A percentile compares a stretch with the other conserved stretches of the same genome.
phyloP scores from a whole-genome alignment of 2,329 filamentous ascomycete genomes.

The Monosporascus sp. region DNA sequence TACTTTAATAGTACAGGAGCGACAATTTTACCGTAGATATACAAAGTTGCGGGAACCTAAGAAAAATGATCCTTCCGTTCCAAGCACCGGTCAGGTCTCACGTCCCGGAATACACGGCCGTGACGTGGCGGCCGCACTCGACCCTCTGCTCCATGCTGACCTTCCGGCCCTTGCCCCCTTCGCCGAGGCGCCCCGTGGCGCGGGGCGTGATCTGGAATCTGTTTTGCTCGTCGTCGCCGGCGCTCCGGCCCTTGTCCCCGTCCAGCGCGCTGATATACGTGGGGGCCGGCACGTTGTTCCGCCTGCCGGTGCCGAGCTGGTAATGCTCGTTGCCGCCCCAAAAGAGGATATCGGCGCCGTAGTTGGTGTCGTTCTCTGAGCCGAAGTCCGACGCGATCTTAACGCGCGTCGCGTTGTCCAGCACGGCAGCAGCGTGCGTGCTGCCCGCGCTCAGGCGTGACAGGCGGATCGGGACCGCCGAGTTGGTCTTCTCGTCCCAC shows the following conservation, averaged over 20 bases:
- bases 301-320: slow-evolving; percentile 86
- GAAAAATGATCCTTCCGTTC: too few species aligned
- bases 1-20: too few species aligned
- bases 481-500: slow-evolving; percentile 69
- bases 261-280: slow-evolving; percentile 76
- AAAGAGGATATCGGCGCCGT: slow-evolving; percentile 82
- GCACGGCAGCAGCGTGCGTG: slow-evolving; percentile 75
- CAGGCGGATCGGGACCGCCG: slow-evolving; percentile 71
- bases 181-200: slow-evolving; percentile 61
- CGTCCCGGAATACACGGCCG: slow-evolving; percentile 70
- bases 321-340: slow-evolving; percentile 95
- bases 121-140: slow-evolving; percentile 78
- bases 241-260: slow-evolving; percentile 44
- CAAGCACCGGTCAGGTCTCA: slow-evolving; percentile 8
- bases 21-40: not conserved
- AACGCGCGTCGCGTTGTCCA: slow-evolving; percentile 74
- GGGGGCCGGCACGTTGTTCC: slow-evolving; percentile 73
- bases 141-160: slow-evolving; percentile 79
- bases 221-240: slow-evolving; percentile 59
- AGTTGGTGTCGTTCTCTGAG: slow-evolving; percentile 70
- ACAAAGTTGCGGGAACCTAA: not conserved
- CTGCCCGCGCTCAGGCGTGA: slow-evolving; percentile 67
- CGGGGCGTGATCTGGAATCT: slow-evolving; percentile 76
- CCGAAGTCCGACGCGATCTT: slow-evolving; percentile 40
- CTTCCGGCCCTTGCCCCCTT: slow-evolving; percentile 56